These are phyloP conservation scores for Blattamonas nauphoetae DNA, from an alignment of 78 protist genomes.

Conservation along the genomic window DNA sequence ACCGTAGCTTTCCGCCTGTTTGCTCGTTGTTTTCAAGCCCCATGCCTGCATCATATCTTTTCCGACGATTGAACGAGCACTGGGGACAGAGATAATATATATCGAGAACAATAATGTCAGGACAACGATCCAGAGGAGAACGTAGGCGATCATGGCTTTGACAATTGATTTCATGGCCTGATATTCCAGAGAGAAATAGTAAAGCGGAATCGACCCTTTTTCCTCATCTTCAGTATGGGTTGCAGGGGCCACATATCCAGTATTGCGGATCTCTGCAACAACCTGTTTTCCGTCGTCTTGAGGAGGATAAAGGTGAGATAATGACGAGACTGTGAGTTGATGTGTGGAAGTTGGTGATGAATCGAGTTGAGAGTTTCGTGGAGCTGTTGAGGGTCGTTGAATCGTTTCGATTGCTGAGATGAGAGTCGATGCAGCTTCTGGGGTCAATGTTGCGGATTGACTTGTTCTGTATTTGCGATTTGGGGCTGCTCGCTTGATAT, in stretches of 20 bases:
- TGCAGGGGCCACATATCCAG: not conserved
- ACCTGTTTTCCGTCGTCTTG: too few relatives aligned
- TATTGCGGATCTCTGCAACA: not conserved
- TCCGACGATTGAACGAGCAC: not conserved
- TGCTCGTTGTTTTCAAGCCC: not conserved
- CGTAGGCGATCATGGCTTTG: not conserved
- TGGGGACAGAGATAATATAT: not conserved
- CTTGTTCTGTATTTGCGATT: too few relatives aligned
- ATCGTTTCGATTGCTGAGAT: too few relatives aligned
- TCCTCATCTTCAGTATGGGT: not conserved
- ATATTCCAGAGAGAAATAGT: not conserved
- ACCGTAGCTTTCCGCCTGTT: not conserved
- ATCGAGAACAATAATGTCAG: not conserved
- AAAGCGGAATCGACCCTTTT: not conserved
- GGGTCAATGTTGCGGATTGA: too few relatives aligned
- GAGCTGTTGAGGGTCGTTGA: too few relatives aligned
- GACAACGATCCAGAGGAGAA: not conserved
- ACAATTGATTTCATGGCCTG: not conserved
- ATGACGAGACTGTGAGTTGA: too few relatives aligned
- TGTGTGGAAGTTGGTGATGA: too few relatives aligned
- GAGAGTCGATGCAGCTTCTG: too few relatives aligned
- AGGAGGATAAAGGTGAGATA: too few relatives aligned
- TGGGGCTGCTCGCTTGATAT: too few relatives aligned
- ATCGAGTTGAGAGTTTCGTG: too few relatives aligned
- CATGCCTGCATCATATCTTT: not conserved